Evolutionary conservation across 2,329 filamentous ascomycete genomes (phyloP).

Genomic region (Fusarium euwallaceae): DNA sequence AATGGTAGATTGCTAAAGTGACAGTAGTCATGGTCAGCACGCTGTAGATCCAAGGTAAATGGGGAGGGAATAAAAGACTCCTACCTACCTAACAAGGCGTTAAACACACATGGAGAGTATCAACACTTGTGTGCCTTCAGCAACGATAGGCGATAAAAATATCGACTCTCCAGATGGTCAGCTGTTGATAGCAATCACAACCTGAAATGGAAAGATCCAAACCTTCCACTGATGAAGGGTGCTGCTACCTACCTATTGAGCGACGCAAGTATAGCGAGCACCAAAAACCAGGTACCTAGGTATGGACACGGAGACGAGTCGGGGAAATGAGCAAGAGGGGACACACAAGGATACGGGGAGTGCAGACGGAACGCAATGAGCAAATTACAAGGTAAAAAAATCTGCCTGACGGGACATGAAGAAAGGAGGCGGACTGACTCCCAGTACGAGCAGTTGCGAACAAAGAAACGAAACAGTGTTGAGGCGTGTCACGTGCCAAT

Average conservation of each 20-base stretch:
- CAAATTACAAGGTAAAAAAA: neutral
- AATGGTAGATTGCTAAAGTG: neutral
- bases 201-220: neutral
- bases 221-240: neutral
- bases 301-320: neutral
- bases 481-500: neutral
- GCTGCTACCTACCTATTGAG: neutral
- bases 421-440: neutral
- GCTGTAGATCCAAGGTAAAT: neutral
- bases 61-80: neutral
- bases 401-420: neutral
- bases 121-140: neutral
- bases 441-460: neutral
- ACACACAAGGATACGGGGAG: neutral
- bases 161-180: neutral
- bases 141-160: neutral
- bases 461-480: neutral
- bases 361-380: neutral
- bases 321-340: neutral
- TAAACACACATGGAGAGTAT: neutral
- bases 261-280: neutral
- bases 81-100: neutral
- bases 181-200: neutral
- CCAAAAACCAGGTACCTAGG: neutral
- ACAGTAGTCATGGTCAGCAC: neutral